Percentiles rank a stretch among this genome's conserved stretches.
These are phyloP conservation scores for Ulmus americana DNA, from an alignment of 331 rosid species.

Conservation along the genomic window DNA sequence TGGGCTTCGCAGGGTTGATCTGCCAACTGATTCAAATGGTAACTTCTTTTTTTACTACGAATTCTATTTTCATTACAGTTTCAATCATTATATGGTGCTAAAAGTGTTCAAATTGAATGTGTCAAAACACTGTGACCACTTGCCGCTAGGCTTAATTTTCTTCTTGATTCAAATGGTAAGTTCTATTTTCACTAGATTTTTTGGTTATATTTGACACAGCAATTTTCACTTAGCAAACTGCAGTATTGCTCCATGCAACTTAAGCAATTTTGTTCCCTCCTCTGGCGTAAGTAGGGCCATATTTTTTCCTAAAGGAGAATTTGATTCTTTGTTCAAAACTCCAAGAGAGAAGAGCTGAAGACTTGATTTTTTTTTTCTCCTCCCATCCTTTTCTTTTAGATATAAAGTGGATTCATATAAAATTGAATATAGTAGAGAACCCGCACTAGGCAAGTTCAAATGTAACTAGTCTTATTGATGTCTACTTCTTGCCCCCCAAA, in stretches of 20 bases:
- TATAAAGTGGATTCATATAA: constrained; percentile 8
- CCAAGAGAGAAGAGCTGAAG: neutral
- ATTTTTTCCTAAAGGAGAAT: neutral
- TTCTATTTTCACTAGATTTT: no score
- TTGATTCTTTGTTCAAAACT: constrained; percentile 4
- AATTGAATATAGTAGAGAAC: constrained; percentile 2
- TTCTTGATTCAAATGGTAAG: no score
- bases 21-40: no score
- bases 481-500: constrained; percentile 21
- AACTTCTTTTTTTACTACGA: no score
- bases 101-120: no score
- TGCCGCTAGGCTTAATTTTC: no score
- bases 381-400: constrained; percentile 3
- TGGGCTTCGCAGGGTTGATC: neutral
- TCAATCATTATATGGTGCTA: no score
- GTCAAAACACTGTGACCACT: no score
- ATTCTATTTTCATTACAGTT: no score
- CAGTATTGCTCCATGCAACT: neutral
- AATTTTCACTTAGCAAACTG: neutral
- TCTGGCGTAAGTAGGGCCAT: neutral
- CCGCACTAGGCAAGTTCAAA: constrained; percentile 23
- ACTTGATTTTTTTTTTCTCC: neutral
- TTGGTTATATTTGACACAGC: no score
- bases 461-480: constrained; percentile 23
- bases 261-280: neutral